A percentile compares a stretch with the other conserved stretches of the same genome.
These are phyloP conservation scores for Colletotrichum shisoi DNA, from an alignment of 2,329 filamentous ascomycete genomes.

Conservation along the genomic window DNA sequence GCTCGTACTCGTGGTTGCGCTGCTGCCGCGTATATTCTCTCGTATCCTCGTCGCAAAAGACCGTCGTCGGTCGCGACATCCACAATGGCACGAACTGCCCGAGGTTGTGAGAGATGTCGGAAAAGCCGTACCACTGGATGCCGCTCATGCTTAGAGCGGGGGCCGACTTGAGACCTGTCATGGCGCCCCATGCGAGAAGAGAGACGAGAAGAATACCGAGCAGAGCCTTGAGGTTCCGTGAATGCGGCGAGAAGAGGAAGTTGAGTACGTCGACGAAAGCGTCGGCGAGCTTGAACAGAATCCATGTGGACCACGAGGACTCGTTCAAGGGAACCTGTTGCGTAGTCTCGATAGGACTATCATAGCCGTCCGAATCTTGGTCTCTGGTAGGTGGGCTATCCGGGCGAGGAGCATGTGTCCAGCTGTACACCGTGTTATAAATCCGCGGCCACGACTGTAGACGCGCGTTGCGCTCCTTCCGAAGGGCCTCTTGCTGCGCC, in stretches of 20 bases:
- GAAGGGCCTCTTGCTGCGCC: slow-evolving; percentile 19
- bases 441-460: slow-evolving; percentile 27
- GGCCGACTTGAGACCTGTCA: slow-evolving; percentile 17
- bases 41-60: slow-evolving; percentile 30
- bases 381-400: slow-evolving; percentile 5
- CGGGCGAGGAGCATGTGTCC: slow-evolving; percentile 28
- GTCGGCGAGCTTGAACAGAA: slow-evolving; percentile 30
- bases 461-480: slow-evolving; percentile 22
- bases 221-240: slow-evolving; percentile 23
- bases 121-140: slow-evolving; percentile 43
- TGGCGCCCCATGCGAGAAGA: slow-evolving; percentile 16
- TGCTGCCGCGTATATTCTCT: slow-evolving; percentile 30
- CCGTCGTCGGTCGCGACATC: slow-evolving; percentile 28
- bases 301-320: slow-evolving; percentile 15
- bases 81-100: slow-evolving; percentile 45
- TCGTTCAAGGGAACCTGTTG: slow-evolving; percentile 15
- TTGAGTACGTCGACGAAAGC: slow-evolving; percentile 20
- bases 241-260: slow-evolving; percentile 13
- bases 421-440: slow-evolving; percentile 24
- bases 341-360: background rate
- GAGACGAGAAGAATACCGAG: slow-evolving; percentile 1
- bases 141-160: slow-evolving; percentile 17
- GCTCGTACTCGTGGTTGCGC: slow-evolving; percentile 45
- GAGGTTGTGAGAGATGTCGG: slow-evolving; percentile 42
- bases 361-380: background rate